Evolutionary conservation across 2,329 filamentous ascomycete species (phyloP).

Genomic region (Rhynchosporium graminicola): DNA sequence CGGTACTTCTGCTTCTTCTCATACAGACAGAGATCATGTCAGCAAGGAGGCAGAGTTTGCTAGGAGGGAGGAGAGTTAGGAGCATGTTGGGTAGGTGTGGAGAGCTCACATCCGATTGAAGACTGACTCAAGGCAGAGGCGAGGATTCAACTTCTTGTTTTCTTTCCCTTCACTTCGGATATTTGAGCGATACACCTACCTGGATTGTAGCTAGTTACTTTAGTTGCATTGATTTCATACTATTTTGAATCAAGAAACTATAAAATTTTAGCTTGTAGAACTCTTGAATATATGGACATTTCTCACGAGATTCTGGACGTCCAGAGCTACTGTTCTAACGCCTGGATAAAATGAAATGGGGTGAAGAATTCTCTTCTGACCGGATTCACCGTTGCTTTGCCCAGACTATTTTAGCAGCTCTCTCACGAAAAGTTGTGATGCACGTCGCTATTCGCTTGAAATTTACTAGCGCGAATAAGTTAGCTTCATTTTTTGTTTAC

Average conservation of each 20-base stretch:
- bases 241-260: neutral
- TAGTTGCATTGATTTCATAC: constrained; percentile 3
- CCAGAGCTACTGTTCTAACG: too few relatives aligned
- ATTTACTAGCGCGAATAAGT: too few relatives aligned
- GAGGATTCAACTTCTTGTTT: neutral
- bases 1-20: neutral
- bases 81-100: neutral
- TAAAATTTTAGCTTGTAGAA: too few relatives aligned
- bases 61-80: neutral
- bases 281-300: too few relatives aligned
- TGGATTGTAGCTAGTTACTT: neutral
- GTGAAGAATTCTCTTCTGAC: too few relatives aligned
- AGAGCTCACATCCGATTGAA: neutral
- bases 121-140: neutral
- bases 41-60: neutral
- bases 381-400: too few relatives aligned
- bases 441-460: too few relatives aligned
- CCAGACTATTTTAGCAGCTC: too few relatives aligned
- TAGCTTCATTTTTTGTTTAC: too few relatives aligned
- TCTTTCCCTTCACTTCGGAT: neutral
- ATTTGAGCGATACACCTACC: neutral
- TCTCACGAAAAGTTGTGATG: too few relatives aligned
- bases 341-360: too few relatives aligned
- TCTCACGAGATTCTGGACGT: too few relatives aligned
- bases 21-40: neutral